Evolutionary conservation across 257 asterid genomes (phyloP).

Genomic region (Forsythia suspensa): DNA sequence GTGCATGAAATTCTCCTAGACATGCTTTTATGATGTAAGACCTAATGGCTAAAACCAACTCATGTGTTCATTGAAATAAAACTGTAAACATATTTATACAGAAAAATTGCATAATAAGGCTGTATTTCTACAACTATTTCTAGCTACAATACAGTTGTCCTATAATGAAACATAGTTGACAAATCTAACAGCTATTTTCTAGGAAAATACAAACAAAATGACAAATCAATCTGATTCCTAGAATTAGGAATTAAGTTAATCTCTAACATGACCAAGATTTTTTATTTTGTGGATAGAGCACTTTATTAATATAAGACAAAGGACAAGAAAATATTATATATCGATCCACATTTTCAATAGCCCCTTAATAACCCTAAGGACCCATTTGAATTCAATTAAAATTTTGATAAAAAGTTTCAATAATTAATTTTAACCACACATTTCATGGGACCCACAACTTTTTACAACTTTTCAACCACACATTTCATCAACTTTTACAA

Average conservation of each 20-base stretch:
- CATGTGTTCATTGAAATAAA: background rate
- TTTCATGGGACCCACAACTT: too few relatives aligned
- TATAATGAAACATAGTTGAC: background rate
- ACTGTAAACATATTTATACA: background rate
- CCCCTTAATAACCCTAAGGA: background rate
- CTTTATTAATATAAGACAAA: background rate
- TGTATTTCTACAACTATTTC: background rate
- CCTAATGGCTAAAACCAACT: background rate
- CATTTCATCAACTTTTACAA: too few relatives aligned
- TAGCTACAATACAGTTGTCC: background rate
- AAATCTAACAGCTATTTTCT: background rate
- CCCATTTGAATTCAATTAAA: too few relatives aligned
- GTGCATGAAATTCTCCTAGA: background rate
- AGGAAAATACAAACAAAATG: background rate
- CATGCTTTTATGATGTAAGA: background rate
- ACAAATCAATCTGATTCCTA: background rate
- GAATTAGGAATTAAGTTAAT: background rate
- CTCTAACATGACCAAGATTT: background rate
- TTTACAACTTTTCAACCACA: too few relatives aligned
- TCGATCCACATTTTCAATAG: background rate
- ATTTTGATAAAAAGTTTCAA: too few relatives aligned
- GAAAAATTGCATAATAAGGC: background rate
- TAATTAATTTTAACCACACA: too few relatives aligned
- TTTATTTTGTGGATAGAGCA: background rate
- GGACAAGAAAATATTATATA: background rate